Base-by-base conservation (phyloP, 2,329 filamentous ascomycete genomes). In the Trichoderma oligosporum region DNA sequence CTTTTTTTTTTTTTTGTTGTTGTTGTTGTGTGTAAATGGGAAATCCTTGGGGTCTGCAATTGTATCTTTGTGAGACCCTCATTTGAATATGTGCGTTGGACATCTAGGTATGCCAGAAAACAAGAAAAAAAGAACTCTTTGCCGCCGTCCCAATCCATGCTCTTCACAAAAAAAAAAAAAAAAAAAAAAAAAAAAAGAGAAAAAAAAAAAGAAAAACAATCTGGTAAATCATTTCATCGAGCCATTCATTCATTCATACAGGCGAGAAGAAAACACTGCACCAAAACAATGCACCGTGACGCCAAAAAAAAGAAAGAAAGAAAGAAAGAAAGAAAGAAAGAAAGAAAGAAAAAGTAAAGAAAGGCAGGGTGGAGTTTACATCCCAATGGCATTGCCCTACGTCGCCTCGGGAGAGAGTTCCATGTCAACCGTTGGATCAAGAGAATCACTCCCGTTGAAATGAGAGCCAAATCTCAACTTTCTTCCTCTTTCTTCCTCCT, bases 361-460 rank as follows among this genome's bases (percentile, higher is more conserved):
- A 31, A 6, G 11, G 6, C 5, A 31, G 11, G 11, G 27, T 5
- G 11, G 46, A n/a, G 7, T 54, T 27, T 46, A 54, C 31, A 38
- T 46, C 38, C 20, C 39, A 41, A 27, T 31, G 20, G 20, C 12
- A 27, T 27, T 41, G 9, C 53, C 41, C 42, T 44, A 55, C 7
- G 49, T 35, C 25, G 42, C 36, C 27, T 49, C 57, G n/a, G 44
- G 35, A 48, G 49, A 53, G 22, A 44, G 48, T 20, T 51, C 54
- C 12, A 42, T 20, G 11, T 46, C 46, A 24, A 25, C 44, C 18
- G 16, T 45, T 8, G 39, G 44, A 24, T 64, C 67, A n/a, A 66
- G 63, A 38, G 67, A 69, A 25, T 60, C 64, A 38, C 62, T 61
- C 46, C 61, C 56, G 20, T 58, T 59, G 20, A 45, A 54, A 18